Evolutionary conservation across 2,329 filamentous ascomycete genomes (phyloP).

Genomic region (Neonectria magnoliae): DNA sequence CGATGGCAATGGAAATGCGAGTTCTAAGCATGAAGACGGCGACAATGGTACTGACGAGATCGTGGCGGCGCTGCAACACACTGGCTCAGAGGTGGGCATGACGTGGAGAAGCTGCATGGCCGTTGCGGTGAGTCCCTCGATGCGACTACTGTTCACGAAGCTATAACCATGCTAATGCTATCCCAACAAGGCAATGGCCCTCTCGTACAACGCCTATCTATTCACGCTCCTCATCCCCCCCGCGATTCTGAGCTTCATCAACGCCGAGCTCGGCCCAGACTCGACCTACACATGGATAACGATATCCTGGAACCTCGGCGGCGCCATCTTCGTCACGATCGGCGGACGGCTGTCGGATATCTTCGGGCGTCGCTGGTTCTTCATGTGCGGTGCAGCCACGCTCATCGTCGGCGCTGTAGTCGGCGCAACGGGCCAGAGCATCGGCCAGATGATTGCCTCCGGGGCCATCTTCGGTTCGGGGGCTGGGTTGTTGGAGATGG

Average conservation of each 20-base stretch:
- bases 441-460: slow-evolving; percentile 53
- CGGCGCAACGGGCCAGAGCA: slow-evolving; percentile 50
- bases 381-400: slow-evolving; percentile 47
- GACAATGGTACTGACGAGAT: slow-evolving; percentile 5
- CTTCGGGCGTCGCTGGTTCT: slow-evolving; percentile 52
- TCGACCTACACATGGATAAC: slow-evolving; percentile 50
- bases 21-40: not conserved
- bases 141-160: not conserved
- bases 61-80: slow-evolving; percentile 19
- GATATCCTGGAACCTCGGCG: slow-evolving; percentile 46
- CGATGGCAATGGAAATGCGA: not conserved
- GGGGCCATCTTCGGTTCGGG: slow-evolving; percentile 53
- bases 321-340: slow-evolving; percentile 48
- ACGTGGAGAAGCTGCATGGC: slow-evolving; percentile 26
- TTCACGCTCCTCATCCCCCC: slow-evolving; percentile 49
- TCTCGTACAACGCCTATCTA: slow-evolving; percentile 45
- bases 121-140: slow-evolving; percentile 7
- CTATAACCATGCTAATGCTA: not conserved
- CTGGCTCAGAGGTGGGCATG: slow-evolving; percentile 22
- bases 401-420: slow-evolving; percentile 50
- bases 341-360: slow-evolving; percentile 52
- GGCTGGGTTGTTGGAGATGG: slow-evolving; percentile 52
- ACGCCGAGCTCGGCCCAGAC: slow-evolving; percentile 47
- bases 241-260: slow-evolving; percentile 47
- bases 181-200: slow-evolving; percentile 10